A percentile compares a stretch with the other conserved stretches of the same genome.
These are phyloP conservation scores for Podospora pseudocomata DNA, from an alignment of 495 filamentous ascomycete species.

Conservation along the genomic window DNA sequence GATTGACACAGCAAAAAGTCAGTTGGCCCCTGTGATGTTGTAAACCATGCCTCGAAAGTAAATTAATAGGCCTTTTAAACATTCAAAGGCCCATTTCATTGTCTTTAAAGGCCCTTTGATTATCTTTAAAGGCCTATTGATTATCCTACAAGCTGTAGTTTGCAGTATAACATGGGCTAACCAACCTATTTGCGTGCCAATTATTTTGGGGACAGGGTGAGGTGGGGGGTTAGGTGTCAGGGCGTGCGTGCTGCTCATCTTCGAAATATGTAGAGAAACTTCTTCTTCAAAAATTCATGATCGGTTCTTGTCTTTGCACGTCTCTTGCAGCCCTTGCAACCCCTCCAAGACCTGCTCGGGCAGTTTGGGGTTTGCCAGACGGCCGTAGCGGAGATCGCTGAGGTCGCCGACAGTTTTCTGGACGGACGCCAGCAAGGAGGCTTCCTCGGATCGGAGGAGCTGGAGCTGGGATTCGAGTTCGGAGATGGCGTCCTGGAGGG, in stretches of 20 bases:
- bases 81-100: too few relatives aligned
- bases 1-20: too few relatives aligned
- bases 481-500: conserved; percentile 62
- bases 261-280: background rate
- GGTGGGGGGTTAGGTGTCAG: too few relatives aligned
- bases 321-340: conserved; percentile 57
- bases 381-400: conserved; percentile 81
- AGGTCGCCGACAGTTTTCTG: conserved; percentile 62
- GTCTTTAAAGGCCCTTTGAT: too few relatives aligned
- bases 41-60: too few relatives aligned
- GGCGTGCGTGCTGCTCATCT: background rate
- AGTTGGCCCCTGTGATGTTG: too few relatives aligned
- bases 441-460: conserved; percentile 61
- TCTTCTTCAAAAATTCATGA: background rate
- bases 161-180: too few relatives aligned
- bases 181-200: too few relatives aligned
- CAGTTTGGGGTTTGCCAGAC: conserved; percentile 57
- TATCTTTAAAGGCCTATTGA: too few relatives aligned
- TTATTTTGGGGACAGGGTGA: too few relatives aligned
- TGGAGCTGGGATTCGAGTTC: conserved; percentile 65
- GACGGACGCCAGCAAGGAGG: conserved; percentile 56
- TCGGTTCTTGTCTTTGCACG: conserved; percentile 51
- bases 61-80: too few relatives aligned
- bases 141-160: too few relatives aligned
- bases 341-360: conserved; percentile 61